Evolutionary conservation across 2,329 filamentous ascomycete genomes (phyloP).

Genomic region (Stromatinia cepivora): DNA sequence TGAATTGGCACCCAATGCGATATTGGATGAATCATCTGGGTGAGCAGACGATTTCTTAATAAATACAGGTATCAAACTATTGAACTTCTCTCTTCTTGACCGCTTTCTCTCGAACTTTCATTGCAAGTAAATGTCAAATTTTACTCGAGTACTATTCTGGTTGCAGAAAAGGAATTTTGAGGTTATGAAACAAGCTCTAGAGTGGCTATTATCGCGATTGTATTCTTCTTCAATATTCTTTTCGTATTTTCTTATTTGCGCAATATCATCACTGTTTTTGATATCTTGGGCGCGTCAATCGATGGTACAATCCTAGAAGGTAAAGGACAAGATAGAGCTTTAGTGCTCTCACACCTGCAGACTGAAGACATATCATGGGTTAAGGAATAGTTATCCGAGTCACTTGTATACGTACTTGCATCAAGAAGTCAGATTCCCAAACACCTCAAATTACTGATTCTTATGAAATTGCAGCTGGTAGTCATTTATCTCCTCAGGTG

Average conservation of each 20-base stretch:
- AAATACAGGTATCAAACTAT: background rate
- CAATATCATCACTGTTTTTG: slow-evolving; percentile 1
- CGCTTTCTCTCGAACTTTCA: background rate
- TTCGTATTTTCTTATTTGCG: background rate
- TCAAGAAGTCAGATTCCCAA: background rate
- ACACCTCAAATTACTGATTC: background rate
- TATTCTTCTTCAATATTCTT: background rate
- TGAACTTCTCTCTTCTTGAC: background rate
- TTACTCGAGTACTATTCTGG: background rate
- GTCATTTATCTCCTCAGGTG: slow-evolving; percentile 31
- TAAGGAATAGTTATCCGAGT: slow-evolving; percentile 11
- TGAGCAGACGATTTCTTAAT: background rate
- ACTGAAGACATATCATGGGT: slow-evolving; percentile 10
- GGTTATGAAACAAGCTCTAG: background rate
- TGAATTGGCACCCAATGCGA: background rate
- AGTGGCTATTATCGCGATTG: slow-evolving; percentile 12
- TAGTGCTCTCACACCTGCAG: background rate
- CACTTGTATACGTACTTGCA: background rate
- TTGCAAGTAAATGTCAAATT: background rate
- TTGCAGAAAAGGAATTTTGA: background rate
- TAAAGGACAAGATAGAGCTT: slow-evolving; percentile 12
- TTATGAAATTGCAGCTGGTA: background rate
- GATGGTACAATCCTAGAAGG: background rate
- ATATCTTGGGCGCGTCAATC: background rate
- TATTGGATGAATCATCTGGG: background rate